Evolutionary conservation across 1,139 yeast genomes (phyloP), one percentile per base, ranked within the genome.

Genomic region (Kluyveromyces marxianus): DNA sequence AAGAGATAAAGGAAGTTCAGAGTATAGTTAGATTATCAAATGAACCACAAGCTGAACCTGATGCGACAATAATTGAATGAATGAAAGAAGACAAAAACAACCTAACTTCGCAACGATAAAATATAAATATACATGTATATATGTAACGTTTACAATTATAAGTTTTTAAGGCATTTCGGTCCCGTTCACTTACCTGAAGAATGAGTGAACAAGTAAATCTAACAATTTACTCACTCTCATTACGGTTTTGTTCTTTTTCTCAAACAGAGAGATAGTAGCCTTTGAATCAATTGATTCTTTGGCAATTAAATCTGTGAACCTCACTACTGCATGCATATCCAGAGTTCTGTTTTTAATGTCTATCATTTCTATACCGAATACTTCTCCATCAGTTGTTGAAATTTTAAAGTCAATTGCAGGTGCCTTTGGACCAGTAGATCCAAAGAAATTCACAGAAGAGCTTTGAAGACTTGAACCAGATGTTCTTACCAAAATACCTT

Each of bases 321-420:
- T 44, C 7, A 44, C 34, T 4, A 36, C 37, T 14, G 34, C 35
- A 25, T 41, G 47, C 25, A 35, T 24, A 26, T 28, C 24, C 5
- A 26, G n/a, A 33, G n/a, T 7, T 58, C 54, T 42, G 56, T 56
- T 43, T 65, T 51, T 45, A 29, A 50, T 58, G 46, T 63, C 65
- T 8, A 52, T 34, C 44, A 63, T 39, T 42, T 60, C 62, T 30
- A 63, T 54, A 5, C 60, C 60, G 45, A 55, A 64, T 25, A 50
- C 52, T 14, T 59, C 48, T 63, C 79, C 81, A 55, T 74, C 74
- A 3, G 74, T 66, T 4, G 78, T 86, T 45, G 90, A 94, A 36
- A 92, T 71, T 7, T 77, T 76, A 57, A 89, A 80, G 51, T 79
- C 80, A 26, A 86, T 72, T 55, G 83, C 86, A 8, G 87, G 85